Evolutionary conservation across 176 grass and related monocot species (phyloP), one percentile per base, ranked within the genome.

Genomic region (Cenchrus purpureus): DNA sequence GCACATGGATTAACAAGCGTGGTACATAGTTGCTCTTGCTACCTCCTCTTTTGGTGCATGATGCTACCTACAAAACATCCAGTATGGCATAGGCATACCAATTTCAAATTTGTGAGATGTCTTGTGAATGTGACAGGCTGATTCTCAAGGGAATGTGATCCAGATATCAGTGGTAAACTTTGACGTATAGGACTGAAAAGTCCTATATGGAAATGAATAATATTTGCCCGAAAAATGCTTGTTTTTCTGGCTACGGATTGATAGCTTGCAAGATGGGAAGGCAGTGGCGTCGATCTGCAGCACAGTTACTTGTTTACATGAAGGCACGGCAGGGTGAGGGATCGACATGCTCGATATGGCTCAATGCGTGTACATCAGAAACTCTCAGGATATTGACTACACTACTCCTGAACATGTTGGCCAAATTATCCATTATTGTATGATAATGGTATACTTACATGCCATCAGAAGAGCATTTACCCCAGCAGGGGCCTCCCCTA

Each of bases 201-300:
- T 42, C 16, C 31, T 20, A 56, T 42, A 14, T 22, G 51, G 59
- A 61, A 44, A 16, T 42, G 59, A 50, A 19, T 70, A 45, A 25
- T 61, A 19, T 19, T 50, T 34, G 20, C 50, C 54, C 32, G 44
- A 71, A 51, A 6, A 51, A 6, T 46, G 16, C 10, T 20, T 71
- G 31, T 44, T 78, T 46, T 6, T 62, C 54, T 11, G 19, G 86
- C 22, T 69, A 53, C 10, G 3, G 14, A 51, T 20, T 29, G 34
- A 37, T 46, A 56, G 48, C n/a, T 37, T 28, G 22, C 37, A 22
- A 74, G 49, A 65, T 73, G 59, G 50, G 65, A 61, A 25, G 64
- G 16, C 32, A 44, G n/a, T 74, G 78, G 40, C 44, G 46, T 80
- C 68, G 37, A 49, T 80, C 31, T 62, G 31, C 84, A 11, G 44